A percentile compares a stretch with the other conserved stretches of the same genome.
Conservation (phyloP, 345 rosid species). For the Eucalyptus marginata region DNA sequence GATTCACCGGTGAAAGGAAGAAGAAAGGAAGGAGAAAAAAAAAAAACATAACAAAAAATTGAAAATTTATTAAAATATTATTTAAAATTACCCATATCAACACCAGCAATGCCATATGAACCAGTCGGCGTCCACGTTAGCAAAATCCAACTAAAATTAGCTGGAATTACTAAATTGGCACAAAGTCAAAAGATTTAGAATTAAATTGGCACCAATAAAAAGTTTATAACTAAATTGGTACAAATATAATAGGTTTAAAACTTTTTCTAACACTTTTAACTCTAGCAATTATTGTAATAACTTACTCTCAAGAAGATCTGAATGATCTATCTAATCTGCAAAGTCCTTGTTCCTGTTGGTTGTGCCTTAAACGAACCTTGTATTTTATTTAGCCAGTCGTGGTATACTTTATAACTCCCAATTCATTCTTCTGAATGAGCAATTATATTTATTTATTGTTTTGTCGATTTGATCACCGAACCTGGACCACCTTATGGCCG, state of each 20-base stretch:
- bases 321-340: neutral
- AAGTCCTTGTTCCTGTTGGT: neutral
- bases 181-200: too few species aligned
- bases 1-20: too few species aligned
- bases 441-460: neutral
- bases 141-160: too few species aligned
- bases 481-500: neutral
- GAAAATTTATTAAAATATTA: too few species aligned
- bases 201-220: too few species aligned
- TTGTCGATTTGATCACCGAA: neutral
- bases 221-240: accelerated
- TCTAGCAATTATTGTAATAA: neutral
- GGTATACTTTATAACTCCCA: neutral
- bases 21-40: too few species aligned
- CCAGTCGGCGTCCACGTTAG: accelerated
- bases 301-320: neutral
- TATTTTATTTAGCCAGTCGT: neutral
- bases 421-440: neutral
- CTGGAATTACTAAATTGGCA: too few species aligned
- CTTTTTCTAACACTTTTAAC: too few species aligned
- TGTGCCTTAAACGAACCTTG: neutral
- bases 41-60: too few species aligned
- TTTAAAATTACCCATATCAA: too few species aligned
- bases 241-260: too few species aligned
- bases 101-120: accelerated